These are phyloP conservation scores for Rhizopogon roseolus DNA, from an alignment of 768 basidiomycete species.

Conservation along the genomic window DNA sequence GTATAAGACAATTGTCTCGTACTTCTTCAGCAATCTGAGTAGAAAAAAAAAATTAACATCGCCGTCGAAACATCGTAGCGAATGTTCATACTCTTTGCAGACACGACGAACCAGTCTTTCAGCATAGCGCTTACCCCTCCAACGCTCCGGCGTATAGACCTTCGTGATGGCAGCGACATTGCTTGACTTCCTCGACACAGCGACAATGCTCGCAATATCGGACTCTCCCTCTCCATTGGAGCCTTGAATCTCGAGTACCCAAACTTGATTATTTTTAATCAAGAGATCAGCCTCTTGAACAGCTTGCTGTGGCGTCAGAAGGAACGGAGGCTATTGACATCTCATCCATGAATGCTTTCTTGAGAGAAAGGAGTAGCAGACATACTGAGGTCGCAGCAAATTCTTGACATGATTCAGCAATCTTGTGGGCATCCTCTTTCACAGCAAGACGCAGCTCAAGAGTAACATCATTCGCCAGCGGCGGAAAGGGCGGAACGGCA, in stretches of 20 bases:
- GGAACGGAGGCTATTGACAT: slow-evolving; percentile 47
- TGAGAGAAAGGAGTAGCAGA: neutral
- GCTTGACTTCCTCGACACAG: slow-evolving; percentile 57
- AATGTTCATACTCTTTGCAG: slow-evolving; percentile 42
- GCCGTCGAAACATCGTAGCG: neutral
- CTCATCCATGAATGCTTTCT: neutral
- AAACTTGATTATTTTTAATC: slow-evolving; percentile 44
- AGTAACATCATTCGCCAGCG: slow-evolving; percentile 5
- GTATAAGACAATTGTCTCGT: slow-evolving; percentile 56
- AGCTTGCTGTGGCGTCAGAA: slow-evolving; percentile 38
- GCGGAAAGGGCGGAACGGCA: neutral
- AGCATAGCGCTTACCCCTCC: slow-evolving; percentile 53
- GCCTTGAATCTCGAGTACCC: slow-evolving; percentile 52
- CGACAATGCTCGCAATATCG: slow-evolving; percentile 61
- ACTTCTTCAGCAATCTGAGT: slow-evolving; percentile 30
- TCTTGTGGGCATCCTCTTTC: slow-evolving; percentile 22
- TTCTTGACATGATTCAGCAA: slow-evolving; percentile 45
- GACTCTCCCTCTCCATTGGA: slow-evolving; percentile 13
- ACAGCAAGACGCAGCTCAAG: slow-evolving; percentile 31
- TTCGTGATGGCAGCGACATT: slow-evolving; percentile 64
- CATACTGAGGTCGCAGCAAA: slow-evolving; percentile 62
- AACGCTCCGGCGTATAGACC: slow-evolving; percentile 55
- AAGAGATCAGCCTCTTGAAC: slow-evolving; percentile 45
- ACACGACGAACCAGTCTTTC: slow-evolving; percentile 57
- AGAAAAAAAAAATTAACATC: slow-evolving; percentile 6